Evolutionary conservation across 2,329 filamentous ascomycete genomes (phyloP), one percentile per base, ranked within the genome.

Genomic region (Botrytis byssoidea): DNA sequence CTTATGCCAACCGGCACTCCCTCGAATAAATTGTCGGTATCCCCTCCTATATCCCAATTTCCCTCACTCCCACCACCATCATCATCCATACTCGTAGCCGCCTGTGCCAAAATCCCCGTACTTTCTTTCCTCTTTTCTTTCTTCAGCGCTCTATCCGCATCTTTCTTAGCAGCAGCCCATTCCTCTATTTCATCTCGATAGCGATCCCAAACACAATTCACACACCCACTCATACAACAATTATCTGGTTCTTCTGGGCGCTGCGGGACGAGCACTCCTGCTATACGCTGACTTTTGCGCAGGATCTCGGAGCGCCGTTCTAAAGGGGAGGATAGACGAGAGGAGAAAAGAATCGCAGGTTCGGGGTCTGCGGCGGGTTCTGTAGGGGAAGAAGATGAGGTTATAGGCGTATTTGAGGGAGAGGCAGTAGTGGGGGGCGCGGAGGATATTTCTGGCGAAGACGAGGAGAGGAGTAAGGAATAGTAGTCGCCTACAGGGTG

Each of bases 151-250:
- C 35, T 76, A 76, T 51, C 80, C 61, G 59, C 68, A 29, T 74
- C 75, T 76, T 80, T 81, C 51, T 87, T 88, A 74, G 90, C 88
- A 22, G 85, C 84, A 6, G 91, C 92, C 93, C 94, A 98, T 74
- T 93, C 92, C 82, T 98, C 95, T 83, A 98, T 87, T 70, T 98
- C 96, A 77, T 99, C 95, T 14, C 95, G 88, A 83, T 91, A 98
- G 71, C 90, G 86, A 79, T 98, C 95, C 95, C 95, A 98, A 4
- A 98, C 96, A 82, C 96, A 99, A 82, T 98, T 95, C 67, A 97
- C 95, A 81, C 96, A 99, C 4, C 96, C 96, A 80, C 93, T 96
- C 96, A 99, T 99, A 83, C 96, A 99, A 87, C 96, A 99, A 81
- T 99, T 98, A 80, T 98, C 96, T 5, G 96, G 96, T 83, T 99